These are phyloP conservation scores for Zanthoxylum bungeanum DNA, from an alignment of 345 rosid genomes.

Conservation along the genomic window DNA sequence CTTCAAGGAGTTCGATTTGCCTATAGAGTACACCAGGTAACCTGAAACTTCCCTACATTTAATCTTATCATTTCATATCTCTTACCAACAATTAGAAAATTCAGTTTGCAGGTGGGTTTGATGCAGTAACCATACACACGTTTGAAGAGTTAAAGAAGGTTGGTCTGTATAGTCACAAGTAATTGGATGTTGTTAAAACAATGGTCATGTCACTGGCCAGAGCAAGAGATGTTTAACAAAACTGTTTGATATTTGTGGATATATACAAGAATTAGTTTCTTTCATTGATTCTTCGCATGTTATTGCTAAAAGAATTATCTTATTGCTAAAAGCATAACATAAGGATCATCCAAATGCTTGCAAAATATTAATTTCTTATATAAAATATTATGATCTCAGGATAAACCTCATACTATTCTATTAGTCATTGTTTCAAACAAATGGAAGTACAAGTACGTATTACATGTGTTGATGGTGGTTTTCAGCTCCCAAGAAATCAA, in stretches of 20 bases:
- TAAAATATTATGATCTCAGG: no score
- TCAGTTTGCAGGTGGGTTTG: slow-evolving; percentile 96
- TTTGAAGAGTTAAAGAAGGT: slow-evolving; percentile 72
- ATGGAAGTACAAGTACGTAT: no score
- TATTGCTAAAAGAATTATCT: no score
- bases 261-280: slow-evolving; percentile 3
- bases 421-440: no score
- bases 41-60: slow-evolving; percentile 3
- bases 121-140: slow-evolving; percentile 46
- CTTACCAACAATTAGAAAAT: slow-evolving; percentile 14
- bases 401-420: background rate
- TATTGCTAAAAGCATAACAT: no score
- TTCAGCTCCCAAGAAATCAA: no score
- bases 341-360: no score
- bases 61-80: background rate
- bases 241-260: slow-evolving; percentile 2
- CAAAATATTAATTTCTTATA: no score
- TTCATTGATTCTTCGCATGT: no score
- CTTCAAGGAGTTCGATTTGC: slow-evolving; percentile 86
- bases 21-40: slow-evolving; percentile 86
- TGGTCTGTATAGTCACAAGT: slow-evolving; percentile 12
- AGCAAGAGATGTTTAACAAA: background rate
- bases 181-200: slow-evolving; percentile 5
- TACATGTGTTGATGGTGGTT: no score
- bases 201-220: background rate